Evolutionary conservation across 2,329 filamentous ascomycete species (phyloP).

Genomic region (Fusarium clavum): DNA sequence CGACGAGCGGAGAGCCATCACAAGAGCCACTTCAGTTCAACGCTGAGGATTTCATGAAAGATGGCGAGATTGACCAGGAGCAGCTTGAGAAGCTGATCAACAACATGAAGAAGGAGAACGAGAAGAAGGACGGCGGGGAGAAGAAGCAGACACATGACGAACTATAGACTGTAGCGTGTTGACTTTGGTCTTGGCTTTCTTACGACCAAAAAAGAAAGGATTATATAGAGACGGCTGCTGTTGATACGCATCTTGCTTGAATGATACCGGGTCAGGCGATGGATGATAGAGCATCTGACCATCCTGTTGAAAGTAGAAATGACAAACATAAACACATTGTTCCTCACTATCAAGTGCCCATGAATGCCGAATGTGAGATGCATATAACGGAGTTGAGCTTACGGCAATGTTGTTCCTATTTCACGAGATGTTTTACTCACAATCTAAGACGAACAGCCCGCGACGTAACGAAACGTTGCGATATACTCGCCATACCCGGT

Average conservation of each 20-base stretch:
- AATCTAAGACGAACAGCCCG: not conserved
- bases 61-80: constrained; percentile 47
- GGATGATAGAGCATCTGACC: constrained; percentile 38
- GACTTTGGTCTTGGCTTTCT: constrained; percentile 21
- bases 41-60: constrained; percentile 60
- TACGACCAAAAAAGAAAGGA: constrained; percentile 25
- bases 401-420: constrained; percentile 1
- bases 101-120: constrained; percentile 40
- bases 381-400: not conserved
- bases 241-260: constrained; percentile 29
- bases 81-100: constrained; percentile 47
- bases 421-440: not conserved
- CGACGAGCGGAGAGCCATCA: constrained; percentile 50
- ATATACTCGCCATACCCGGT: not conserved
- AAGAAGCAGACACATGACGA: constrained; percentile 51
- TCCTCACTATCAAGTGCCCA: not conserved
- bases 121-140: constrained; percentile 38
- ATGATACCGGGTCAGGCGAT: constrained; percentile 39
- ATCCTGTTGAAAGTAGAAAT: constrained; percentile 26
- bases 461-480: constrained; percentile 3
- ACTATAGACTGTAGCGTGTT: constrained; percentile 46
- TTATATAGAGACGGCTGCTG: constrained; percentile 17
- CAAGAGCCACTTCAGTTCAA: constrained; percentile 58
- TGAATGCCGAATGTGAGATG: not conserved
- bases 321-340: constrained; percentile 26